A percentile compares a stretch with the other conserved stretches of the same genome.
Evolutionary conservation across 2,329 filamentous ascomycete genomes (phyloP).

Genomic region (Penicillium palitans): DNA sequence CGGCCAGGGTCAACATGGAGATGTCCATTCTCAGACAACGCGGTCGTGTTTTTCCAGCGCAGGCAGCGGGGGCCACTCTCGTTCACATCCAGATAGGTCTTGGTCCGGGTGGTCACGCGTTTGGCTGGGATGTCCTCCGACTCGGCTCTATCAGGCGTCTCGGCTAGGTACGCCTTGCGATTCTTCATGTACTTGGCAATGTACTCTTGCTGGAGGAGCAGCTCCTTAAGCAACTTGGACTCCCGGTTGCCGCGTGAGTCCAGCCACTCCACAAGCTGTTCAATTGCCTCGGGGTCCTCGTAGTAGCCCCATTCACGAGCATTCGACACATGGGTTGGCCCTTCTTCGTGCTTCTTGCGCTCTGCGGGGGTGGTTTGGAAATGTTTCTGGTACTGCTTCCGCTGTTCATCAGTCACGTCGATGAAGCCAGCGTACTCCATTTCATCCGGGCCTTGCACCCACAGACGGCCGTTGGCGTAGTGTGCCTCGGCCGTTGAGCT

Average conservation of each 20-base stretch:
- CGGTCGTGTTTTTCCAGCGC: slow-evolving; percentile 65
- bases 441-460: slow-evolving; percentile 93
- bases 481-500: slow-evolving; percentile 84
- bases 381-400: slow-evolving; percentile 72
- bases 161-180: slow-evolving; percentile 69
- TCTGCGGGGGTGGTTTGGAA: slow-evolving; percentile 83
- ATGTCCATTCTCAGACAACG: slow-evolving; percentile 59
- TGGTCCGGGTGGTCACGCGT: slow-evolving; percentile 63
- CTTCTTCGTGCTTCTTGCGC: slow-evolving; percentile 83
- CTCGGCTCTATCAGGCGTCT: slow-evolving; percentile 52
- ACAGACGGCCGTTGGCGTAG: slow-evolving; percentile 92
- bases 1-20: slow-evolving; percentile 60
- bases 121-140: slow-evolving; percentile 49
- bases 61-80: slow-evolving; percentile 58
- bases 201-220: slow-evolving; percentile 71
- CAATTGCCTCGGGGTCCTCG: slow-evolving; percentile 74
- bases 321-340: slow-evolving; percentile 71
- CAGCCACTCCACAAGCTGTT: slow-evolving; percentile 81
- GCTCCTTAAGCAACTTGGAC: slow-evolving; percentile 81
- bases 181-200: slow-evolving; percentile 79
- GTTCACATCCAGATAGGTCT: slow-evolving; percentile 57
- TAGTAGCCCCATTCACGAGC: slow-evolving; percentile 90
- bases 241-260: slow-evolving; percentile 86
- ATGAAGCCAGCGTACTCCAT: slow-evolving; percentile 85
- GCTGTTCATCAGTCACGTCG: slow-evolving; percentile 68